Evolutionary conservation across 2,329 filamentous ascomycete genomes (phyloP), one percentile per base, ranked within the genome.

Genomic region (Xylariaceae sp.): DNA sequence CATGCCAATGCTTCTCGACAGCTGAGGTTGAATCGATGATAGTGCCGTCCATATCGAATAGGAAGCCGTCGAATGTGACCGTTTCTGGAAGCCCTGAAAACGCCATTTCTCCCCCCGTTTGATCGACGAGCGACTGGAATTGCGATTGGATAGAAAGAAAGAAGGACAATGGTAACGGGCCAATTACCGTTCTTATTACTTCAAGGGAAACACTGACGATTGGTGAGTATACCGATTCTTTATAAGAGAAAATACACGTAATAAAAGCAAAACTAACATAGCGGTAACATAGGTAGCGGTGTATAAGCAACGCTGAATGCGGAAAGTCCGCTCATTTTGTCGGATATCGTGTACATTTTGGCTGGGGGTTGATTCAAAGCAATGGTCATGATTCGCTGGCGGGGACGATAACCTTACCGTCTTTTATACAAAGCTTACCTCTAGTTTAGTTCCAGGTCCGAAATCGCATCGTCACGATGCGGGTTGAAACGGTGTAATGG

Each of bases 21-120:
- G 89, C 89, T 26, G 79, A 75, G 1, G 88, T 92, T 12, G 86
- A 90, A 69, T 92, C 88, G 65, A 92, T 90, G 60, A 92, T 87
- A 19, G 88, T 91, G 40, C 88, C 88, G 68, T 91, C 87, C 85
- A 89, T 88, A 68, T 90, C 87, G 65, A 89, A 86, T 4, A 88
- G 75, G 59, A 83, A 77, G 12, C 79, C 80, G 46, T 78, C 72
- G 63, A 84, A 82, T 45, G 75, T 69, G 45, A 75, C 72, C 50
- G 71, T 70, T 57, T 76, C 71, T 6, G 78, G 71, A 26, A 76
- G 73, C 32, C 75, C 71, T 42, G 67, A 71, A 60, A 73, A 79
- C 11, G 61, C 61, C 67, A 69, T 69, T 47, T 40, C 37, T 9
- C 30, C 8, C 37, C 26, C 12, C 47, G 34, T 49, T 32, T 30